A percentile compares a stretch with the other conserved stretches of the same genome.
Evolutionary conservation across 768 basidiomycete genomes (phyloP).

Genomic region (Amanita pallidorosea): DNA sequence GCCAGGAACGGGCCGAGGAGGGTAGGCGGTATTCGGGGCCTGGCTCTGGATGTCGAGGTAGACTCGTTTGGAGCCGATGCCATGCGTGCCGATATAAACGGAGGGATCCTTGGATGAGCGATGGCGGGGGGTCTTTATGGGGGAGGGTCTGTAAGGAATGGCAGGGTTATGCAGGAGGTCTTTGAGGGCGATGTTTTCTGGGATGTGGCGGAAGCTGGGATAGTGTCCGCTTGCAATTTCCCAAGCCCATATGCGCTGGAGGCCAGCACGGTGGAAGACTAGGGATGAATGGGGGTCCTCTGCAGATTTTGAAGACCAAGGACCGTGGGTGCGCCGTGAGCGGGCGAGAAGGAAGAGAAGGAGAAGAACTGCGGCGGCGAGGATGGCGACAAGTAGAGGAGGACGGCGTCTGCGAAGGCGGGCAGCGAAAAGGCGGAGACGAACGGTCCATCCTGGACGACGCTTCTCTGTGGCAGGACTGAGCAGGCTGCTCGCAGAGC

Average conservation of each 20-base stretch:
- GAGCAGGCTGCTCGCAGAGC: conserved; percentile 22
- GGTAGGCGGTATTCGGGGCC: conserved; percentile 60
- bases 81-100: conserved; percentile 40
- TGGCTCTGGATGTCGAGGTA: conserved; percentile 61
- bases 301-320: conserved; percentile 14
- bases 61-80: conserved; percentile 62
- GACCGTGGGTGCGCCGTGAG: conserved; percentile 19
- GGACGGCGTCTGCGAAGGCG: conserved; percentile 6
- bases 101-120: conserved; percentile 32
- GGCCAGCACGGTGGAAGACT: conserved; percentile 57
- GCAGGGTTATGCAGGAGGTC: conserved; percentile 56
- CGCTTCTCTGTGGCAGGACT: conserved; percentile 25
- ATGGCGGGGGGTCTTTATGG: conserved; percentile 38
- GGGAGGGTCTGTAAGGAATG: conserved; percentile 38
- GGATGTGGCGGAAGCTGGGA: conserved; percentile 64
- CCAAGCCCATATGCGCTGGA: conserved; percentile 89
- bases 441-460: conserved; percentile 32
- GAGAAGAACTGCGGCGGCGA: conserved; percentile 39
- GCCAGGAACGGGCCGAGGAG: conserved; percentile 72
- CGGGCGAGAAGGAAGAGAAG: conserved; percentile 35
- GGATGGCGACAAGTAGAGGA: conserved; percentile 30
- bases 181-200: conserved; percentile 47
- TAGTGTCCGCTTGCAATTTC: conserved; percentile 86
- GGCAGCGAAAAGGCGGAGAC: conserved; percentile 41
- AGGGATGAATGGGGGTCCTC: conserved; percentile 46